Percentiles rank a stretch among this genome's conserved stretches.
Evolutionary conservation across 345 rosid species (phyloP).

Genomic region (Geranium brycei): DNA sequence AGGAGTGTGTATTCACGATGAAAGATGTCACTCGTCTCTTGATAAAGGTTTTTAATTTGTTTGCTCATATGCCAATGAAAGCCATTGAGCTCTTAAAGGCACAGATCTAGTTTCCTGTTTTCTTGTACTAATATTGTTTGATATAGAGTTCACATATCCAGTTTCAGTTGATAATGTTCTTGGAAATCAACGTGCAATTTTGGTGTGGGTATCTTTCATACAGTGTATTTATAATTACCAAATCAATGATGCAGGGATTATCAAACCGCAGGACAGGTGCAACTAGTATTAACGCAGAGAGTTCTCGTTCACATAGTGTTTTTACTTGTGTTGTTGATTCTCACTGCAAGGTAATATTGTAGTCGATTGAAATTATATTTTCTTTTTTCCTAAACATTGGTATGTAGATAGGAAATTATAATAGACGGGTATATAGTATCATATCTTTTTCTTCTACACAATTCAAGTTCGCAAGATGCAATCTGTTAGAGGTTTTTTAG

Average conservation of each 20-base stretch:
- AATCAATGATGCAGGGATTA: conserved; percentile 54
- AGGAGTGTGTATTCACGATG: conserved; percentile 63
- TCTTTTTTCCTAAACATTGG: too few species aligned
- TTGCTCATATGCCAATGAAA: neutral
- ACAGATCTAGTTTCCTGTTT: too few species aligned
- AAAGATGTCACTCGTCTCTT: conserved; percentile 73
- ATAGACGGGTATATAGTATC: neutral
- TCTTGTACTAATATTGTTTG: too few species aligned
- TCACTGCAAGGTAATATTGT: conserved; percentile 62
- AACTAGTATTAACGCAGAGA: conserved; percentile 91
- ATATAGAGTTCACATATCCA: neutral
- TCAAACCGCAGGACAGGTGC: conserved; percentile 92
- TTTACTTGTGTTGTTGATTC: conserved; percentile 94
- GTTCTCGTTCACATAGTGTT: conserved; percentile 97
- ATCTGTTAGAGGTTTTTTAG: neutral
- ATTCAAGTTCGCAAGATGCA: neutral
- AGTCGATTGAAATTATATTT: neutral
- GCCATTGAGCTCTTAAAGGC: too few species aligned
- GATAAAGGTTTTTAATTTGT: conserved; percentile 38
- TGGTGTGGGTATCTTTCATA: neutral
- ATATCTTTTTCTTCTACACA: neutral
- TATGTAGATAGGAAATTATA: neutral
- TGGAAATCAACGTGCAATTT: neutral
- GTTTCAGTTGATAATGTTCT: neutral
- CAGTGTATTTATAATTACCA: neutral